Base-by-base conservation (phyloP, 208 protist genomes). In the Trypanosoma mega region DNA sequence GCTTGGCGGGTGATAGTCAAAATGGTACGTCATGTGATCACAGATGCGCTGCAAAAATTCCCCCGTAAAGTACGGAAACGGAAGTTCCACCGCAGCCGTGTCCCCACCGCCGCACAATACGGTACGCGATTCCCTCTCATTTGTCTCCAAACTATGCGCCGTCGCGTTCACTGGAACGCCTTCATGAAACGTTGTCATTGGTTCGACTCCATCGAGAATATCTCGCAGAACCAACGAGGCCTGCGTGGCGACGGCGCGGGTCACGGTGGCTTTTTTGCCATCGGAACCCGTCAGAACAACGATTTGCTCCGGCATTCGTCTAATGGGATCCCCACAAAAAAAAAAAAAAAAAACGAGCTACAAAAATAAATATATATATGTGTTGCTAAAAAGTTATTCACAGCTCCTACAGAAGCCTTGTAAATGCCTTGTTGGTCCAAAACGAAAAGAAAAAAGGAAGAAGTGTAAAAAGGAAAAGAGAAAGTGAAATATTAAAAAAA, bases 1-100 rank as follows among this genome's bases (percentile, higher is more conserved):
- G 16, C 34, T 61, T 8, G 47, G 44, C n/a, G 63, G 53, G 7
- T 36, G 54, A 62, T 69, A 49, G 46, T 56, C 46, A 33, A 62
- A 91, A 50, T 77, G 77, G 47, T 89, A 90, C 16, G 76, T 79
- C 83, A 93, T 93, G 72, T 93, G 87, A n/a, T 56, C 63, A 58
- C 81, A 87, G 31, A 89, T 72, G 14, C 73, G 75, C 61, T 80
- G 63, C 3, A 93, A 49, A 33, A 90, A 72, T 18, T 80, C 75
- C 7, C 79, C 74, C 1, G 68, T 78, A 31, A 87, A 81, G 65
- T 90, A 87, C 12, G 82, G 82, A 73, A 93, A 88, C 3, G 77
- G 80, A 0, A 93, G 41, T 65, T 90, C 82, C 16, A 92, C 51
- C 14, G 63, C 29, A 1, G 63, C 53, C 31, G 30, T 59, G 20